A percentile compares a stretch with the other conserved stretches of the same genome.
Conservation (phyloP, 2,329 filamentous ascomycete genomes). For the Penicillium vulpinum region DNA sequence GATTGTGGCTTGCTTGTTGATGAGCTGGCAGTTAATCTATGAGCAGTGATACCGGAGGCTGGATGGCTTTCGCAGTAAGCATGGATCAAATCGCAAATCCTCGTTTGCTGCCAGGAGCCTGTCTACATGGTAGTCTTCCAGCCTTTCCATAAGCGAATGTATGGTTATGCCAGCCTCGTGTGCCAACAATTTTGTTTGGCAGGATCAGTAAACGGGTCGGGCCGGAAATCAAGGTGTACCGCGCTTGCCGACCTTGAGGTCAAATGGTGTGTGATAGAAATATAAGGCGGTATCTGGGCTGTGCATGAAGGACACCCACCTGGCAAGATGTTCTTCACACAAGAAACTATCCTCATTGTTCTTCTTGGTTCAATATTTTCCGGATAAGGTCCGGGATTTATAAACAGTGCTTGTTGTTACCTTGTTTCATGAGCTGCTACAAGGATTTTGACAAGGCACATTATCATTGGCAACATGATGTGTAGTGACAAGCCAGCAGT, state of each 20-base stretch:
- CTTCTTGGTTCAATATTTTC: neutral
- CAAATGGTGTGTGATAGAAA: neutral
- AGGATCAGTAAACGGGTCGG: neutral
- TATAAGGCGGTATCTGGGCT: too few species aligned
- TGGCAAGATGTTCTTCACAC: too few species aligned
- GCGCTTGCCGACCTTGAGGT: neutral
- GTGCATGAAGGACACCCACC: too few species aligned
- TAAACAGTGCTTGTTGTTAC: neutral
- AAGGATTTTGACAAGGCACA: constrained; percentile 7
- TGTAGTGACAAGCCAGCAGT: neutral
- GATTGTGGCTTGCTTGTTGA: too few species aligned
- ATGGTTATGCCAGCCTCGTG: neutral
- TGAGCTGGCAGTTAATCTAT: neutral
- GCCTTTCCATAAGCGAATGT: neutral
- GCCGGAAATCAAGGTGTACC: neutral
- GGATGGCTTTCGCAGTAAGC: neutral
- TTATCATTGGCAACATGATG: neutral
- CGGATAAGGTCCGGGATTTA: neutral
- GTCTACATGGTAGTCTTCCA: neutral
- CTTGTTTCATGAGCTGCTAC: constrained; percentile 13
- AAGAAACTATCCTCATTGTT: too few species aligned
- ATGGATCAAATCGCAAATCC: neutral
- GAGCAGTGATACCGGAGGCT: neutral
- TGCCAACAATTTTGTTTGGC: neutral
- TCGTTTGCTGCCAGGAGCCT: neutral